Evolutionary conservation across 257 asterid species (phyloP), one percentile per base, ranked within the genome.

Genomic region (Nyctanthes arbortristis): DNA sequence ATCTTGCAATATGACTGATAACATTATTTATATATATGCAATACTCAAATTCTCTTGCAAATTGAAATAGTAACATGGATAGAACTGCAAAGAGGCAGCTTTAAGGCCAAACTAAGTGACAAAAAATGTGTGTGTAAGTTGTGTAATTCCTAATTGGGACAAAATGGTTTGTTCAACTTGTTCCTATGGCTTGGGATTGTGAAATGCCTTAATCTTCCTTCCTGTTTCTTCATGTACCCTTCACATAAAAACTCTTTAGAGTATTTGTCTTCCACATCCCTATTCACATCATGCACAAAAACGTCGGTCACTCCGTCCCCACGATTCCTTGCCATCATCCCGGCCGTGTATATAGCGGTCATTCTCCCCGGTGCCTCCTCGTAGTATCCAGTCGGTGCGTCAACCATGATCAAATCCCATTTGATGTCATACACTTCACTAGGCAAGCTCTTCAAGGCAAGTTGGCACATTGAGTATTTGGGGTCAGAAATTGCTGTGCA

Each of bases 341-440:
- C 96, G 0, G 93, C 98, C 4, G 97, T 92, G 65, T 90, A 92
- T 43, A 92, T 92, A 10, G 94, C 97, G 16, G 83, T 55, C 98
- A 92, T 92, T 74, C 98, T 65, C 65, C 98, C 98, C 7, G 97
- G 98, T 5, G 97, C 97, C 35, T 90, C 95, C 25, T 87, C 91
- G 18, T 90, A 71, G 72, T 88, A 92, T 1, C 98, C 96, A 0
- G 96, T 89, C 0, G 98, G 98, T 4, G 96, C 98, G 27, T 92
- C 97, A 63, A 90, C 97, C 97, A 88, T 92, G 75, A 92, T 92
- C 80, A 92, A 29, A 62, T 92, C 98, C 96, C 97, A 92, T 59
- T 78, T 70, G 1, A 61, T 74, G 22, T 84, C 83, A 33, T 92
- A 88, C 10, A 88, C 88, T 61, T 74, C 82, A 29, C 40, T 54